Evolutionary conservation across 169 alveolate genomes (phyloP).

Genomic region (Plasmodium chabaudi): DNA sequence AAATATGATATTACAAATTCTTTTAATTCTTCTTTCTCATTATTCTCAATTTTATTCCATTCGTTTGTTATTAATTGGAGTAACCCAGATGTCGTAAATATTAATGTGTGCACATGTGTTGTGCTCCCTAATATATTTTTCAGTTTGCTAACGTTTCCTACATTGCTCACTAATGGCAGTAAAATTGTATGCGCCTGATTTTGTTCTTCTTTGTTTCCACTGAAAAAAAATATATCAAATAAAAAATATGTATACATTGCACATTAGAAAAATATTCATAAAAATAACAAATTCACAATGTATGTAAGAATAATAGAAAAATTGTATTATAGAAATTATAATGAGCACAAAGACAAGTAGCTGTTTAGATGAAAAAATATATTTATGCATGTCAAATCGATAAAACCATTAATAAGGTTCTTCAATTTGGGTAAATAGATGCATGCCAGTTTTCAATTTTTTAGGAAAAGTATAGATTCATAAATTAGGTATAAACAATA

Average conservation of each 20-base stretch:
- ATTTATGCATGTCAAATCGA: too few relatives aligned
- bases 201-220: conserved; percentile 90
- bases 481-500: too few relatives aligned
- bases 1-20: conserved; percentile 90
- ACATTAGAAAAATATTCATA: background rate
- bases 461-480: too few relatives aligned
- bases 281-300: background rate
- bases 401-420: too few relatives aligned
- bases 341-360: too few relatives aligned
- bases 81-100: conserved; percentile 90
- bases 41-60: conserved; percentile 91
- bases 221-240: conserved; percentile 11
- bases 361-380: too few relatives aligned
- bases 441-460: too few relatives aligned
- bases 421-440: too few relatives aligned
- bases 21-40: conserved; percentile 90
- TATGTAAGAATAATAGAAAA: too few relatives aligned
- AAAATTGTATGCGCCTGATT: conserved; percentile 93
- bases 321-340: too few relatives aligned
- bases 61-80: conserved; percentile 87
- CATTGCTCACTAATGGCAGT: conserved; percentile 91
- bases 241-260: background rate
- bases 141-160: conserved; percentile 86
- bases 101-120: conserved; percentile 88
- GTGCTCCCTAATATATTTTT: conserved; percentile 88